Conservation (phyloP, 164 flowering plant species). For the Malania oleifera region DNA sequence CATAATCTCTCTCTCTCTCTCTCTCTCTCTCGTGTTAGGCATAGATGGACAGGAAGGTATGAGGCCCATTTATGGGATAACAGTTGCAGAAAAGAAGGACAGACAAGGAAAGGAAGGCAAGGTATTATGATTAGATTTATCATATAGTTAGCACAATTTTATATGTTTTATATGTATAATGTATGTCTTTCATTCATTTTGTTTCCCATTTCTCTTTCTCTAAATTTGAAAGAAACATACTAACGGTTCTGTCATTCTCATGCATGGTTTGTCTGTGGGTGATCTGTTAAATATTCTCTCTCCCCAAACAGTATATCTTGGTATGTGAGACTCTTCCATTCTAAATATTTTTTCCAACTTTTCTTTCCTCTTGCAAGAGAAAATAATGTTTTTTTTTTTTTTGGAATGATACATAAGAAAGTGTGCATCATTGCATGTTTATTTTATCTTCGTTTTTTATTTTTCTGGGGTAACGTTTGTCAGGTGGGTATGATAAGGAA, state of each 20-base stretch:
- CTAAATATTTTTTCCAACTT: not conserved
- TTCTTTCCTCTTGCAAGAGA: too few species aligned
- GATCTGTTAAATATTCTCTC: slow-evolving; percentile 10
- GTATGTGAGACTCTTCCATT: slow-evolving; percentile 29
- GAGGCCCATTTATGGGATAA: slow-evolving; percentile 95
- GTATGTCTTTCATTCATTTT: slow-evolving; percentile 1
- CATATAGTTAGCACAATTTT: not conserved
- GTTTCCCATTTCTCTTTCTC: too few species aligned
- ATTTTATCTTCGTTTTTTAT: not conserved
- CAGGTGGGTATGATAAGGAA: slow-evolving; percentile 90
- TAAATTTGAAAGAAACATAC: slow-evolving; percentile 11
- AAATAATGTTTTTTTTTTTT: not conserved
- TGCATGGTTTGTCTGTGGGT: slow-evolving; percentile 7
- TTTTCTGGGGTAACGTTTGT: slow-evolving; percentile 5
- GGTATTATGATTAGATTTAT: slow-evolving; percentile 30
- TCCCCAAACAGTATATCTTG: slow-evolving; percentile 54
- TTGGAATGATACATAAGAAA: not conserved
- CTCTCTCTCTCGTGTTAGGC: slow-evolving; percentile 29
- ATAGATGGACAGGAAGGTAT: slow-evolving; percentile 89
- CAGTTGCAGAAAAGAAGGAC: slow-evolving; percentile 89
- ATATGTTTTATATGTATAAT: not conserved
- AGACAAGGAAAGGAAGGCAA: slow-evolving; percentile 92
- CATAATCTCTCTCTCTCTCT: too few species aligned
- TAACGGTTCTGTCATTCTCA: slow-evolving; percentile 21
- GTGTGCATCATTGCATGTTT: not conserved